These are phyloP conservation scores for Chaetomium olivaceum DNA, from an alignment of 2,329 filamentous ascomycete species.

Conservation along the genomic window DNA sequence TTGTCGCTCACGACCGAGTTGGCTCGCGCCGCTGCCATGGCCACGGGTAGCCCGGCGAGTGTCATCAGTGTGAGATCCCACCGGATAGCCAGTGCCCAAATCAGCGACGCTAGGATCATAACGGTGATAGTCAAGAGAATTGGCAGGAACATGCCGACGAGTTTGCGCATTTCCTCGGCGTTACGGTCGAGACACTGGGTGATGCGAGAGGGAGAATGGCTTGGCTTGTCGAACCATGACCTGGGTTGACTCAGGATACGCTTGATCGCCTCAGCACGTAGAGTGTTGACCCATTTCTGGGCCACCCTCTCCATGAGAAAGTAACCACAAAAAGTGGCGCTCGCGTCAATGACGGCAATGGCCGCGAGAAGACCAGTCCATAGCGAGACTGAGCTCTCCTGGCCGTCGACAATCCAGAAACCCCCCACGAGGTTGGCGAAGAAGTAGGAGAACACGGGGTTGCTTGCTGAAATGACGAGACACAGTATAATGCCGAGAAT, in stretches of 20 bases:
- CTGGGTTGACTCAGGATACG: conserved; percentile 74
- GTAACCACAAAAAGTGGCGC: conserved; percentile 64
- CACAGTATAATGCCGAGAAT: conserved; percentile 62
- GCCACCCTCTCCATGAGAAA: conserved; percentile 71
- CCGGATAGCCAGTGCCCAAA: conserved; percentile 72
- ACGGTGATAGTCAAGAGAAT: conserved; percentile 64
- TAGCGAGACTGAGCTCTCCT: conserved; percentile 51
- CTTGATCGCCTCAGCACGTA: conserved; percentile 68
- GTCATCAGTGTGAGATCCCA: conserved; percentile 83
- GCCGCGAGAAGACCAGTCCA: conserved; percentile 72
- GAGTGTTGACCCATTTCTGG: conserved; percentile 73
- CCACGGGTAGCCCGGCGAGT: conserved; percentile 65
- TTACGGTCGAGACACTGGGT: conserved; percentile 75
- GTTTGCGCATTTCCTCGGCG: conserved; percentile 82
- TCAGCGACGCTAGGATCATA: conserved; percentile 68
- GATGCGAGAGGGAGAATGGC: conserved; percentile 64
- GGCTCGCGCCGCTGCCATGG: conserved; percentile 64
- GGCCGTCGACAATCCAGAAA: conserved; percentile 64
- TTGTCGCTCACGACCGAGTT: conserved; percentile 66
- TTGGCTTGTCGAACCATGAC: conserved; percentile 72
- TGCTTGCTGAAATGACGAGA: conserved; percentile 61
- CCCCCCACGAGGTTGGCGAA: conserved; percentile 55
- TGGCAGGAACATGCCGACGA: conserved; percentile 76
- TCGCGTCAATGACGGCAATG: conserved; percentile 66
- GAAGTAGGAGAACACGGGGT: conserved; percentile 59